phyloP scores from a whole-genome alignment of 108 stramenopile species.

The Nitzschia putrida region DNA sequence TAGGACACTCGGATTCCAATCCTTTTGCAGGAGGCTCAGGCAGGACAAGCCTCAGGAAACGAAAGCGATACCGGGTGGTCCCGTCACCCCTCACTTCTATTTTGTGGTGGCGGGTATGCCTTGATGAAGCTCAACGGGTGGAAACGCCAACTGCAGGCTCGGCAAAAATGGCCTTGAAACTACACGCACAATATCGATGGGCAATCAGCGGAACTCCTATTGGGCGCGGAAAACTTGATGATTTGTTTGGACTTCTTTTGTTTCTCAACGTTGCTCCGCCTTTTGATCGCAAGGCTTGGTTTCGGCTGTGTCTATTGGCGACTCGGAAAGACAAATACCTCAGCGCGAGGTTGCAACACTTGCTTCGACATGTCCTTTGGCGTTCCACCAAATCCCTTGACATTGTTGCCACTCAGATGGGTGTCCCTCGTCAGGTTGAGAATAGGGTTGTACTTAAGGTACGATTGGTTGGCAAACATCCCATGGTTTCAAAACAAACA shows the following conservation, averaged over 20 bases:
- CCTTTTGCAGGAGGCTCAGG: constrained; percentile 37
- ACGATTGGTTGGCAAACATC: no score
- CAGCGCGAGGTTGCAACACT: constrained; percentile 40
- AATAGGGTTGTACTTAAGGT: constrained; percentile 44
- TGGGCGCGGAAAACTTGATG: constrained; percentile 62
- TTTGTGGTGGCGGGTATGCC: constrained; percentile 58
- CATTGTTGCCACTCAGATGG: constrained; percentile 60
- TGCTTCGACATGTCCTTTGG: constrained; percentile 60
- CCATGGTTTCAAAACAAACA: no score
- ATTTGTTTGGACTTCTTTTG: constrained; percentile 60
- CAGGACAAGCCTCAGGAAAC: constrained; percentile 26
- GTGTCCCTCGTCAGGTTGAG: constrained; percentile 67
- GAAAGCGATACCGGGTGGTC: constrained; percentile 61
- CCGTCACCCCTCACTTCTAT: constrained; percentile 69
- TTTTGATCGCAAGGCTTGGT: constrained; percentile 49
- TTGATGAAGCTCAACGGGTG: constrained; percentile 79
- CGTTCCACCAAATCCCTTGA: constrained; percentile 59
- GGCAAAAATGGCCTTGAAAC: constrained; percentile 71
- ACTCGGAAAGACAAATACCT: background rate
- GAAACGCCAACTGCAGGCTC: constrained; percentile 65
- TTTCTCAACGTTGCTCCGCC: constrained; percentile 56
- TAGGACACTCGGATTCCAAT: constrained; percentile 67
- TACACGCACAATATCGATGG: constrained; percentile 54
- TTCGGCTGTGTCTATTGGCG: constrained; percentile 36
- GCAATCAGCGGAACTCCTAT: constrained; percentile 72